Evolutionary conservation across 2,329 filamentous ascomycete genomes (phyloP).

Genomic region (Hypoxylon sp.): DNA sequence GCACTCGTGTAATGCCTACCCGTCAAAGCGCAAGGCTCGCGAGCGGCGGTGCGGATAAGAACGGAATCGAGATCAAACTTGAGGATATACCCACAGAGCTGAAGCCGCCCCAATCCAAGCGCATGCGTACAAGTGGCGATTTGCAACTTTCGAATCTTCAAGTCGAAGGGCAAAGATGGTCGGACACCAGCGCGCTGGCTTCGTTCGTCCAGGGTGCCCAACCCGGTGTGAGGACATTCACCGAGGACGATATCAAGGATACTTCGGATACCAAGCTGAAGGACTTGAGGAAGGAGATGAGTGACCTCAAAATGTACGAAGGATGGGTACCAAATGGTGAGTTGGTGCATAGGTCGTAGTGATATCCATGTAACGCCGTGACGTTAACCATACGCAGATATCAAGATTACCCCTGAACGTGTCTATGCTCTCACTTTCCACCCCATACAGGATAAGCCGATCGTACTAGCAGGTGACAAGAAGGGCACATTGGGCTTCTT

Average conservation of each 20-base stretch:
- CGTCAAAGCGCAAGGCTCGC: conserved; percentile 72
- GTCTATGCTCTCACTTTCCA: conserved; percentile 92
- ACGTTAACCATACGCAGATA: conserved; percentile 67
- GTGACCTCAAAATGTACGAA: conserved; percentile 82
- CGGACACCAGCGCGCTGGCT: conserved; percentile 75
- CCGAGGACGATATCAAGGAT: conserved; percentile 83
- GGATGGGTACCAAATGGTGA: conserved; percentile 84
- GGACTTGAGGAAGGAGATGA: conserved; percentile 82
- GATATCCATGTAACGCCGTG: neutral
- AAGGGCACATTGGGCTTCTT: conserved; percentile 91
- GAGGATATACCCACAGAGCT: conserved; percentile 60
- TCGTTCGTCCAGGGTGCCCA: conserved; percentile 76
- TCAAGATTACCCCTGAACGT: conserved; percentile 91
- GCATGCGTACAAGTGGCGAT: conserved; percentile 66
- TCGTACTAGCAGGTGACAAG: conserved; percentile 96
- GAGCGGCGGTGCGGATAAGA: conserved; percentile 65
- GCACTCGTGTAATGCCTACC: conserved; percentile 65
- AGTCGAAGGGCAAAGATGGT: conserved; percentile 84
- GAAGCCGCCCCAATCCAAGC: conserved; percentile 70
- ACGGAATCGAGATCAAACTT: conserved; percentile 63
- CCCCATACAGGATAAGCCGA: conserved; percentile 84
- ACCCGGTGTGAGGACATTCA: conserved; percentile 88
- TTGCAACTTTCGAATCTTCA: conserved; percentile 83
- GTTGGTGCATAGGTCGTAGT: conserved; percentile 47
- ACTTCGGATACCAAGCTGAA: conserved; percentile 84